Base-by-base conservation (phyloP, 306 rosid species). In the Lathyrus tuberosus region DNA sequence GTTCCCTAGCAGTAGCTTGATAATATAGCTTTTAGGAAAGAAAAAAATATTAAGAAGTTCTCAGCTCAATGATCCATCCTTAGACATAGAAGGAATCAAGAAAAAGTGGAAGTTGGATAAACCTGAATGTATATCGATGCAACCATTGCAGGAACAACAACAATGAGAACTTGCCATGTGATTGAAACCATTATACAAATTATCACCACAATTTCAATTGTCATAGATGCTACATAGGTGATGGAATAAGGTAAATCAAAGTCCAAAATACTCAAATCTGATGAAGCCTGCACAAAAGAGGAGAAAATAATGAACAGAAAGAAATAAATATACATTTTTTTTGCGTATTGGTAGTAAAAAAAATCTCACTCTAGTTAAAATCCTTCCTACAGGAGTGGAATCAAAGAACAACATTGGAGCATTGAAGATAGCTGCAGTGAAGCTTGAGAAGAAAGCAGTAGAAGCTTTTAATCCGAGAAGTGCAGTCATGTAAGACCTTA, bases 371-470 rank as follows among this genome's bases (percentile, higher is more conserved):
- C 92, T 73, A 35, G 92, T 92, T 69, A 87, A 82, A 82, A 92
- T 89, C 72, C 91, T 65, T 12, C 98, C 98, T 3, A 83, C 79
- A 4, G 96, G 95, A 26, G 89, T 92, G 33, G 96, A 84, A 70
- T 92, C 96, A 40, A 92, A 92, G 89, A 92, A 89, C 22, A 80
- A 2, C 96, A 92, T 89, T 35, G 98, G 95, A 75, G 98, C 96
- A 67, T 80, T 84, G 69, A 92, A 89, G 53, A 89, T 77, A 26
- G 96, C 80, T 30, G 79, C 56, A 3, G 70, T 89, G 74, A 92
- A 87, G 62, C 85, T 69, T 24, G 80, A 71, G 70, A 87, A 89
- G 76, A 92, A 86, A 46, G 91, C 73, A 28, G 70, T 73, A 2
- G 98, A 92, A 71, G 98, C 95, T 73, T 80, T 92, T 70, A 89